Conservation (phyloP, 257 asterid genomes). For the Jasminum sambac region DNA sequence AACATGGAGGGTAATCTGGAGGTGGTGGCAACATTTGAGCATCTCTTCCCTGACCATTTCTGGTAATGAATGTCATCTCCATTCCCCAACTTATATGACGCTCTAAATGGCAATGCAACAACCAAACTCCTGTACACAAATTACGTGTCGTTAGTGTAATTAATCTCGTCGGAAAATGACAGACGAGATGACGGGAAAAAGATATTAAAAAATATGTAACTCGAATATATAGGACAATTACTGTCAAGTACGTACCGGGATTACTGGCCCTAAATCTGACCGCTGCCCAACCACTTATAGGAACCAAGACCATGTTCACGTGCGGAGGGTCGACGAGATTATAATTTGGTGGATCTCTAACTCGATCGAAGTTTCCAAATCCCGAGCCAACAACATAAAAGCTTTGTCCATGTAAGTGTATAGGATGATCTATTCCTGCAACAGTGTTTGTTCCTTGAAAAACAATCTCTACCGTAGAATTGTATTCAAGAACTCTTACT, state of each 20-base stretch:
- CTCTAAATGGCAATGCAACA: conserved; percentile 61
- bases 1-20: conserved; percentile 37
- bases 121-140: conserved; percentile 51
- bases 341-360: conserved; percentile 44
- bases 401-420: conserved; percentile 77
- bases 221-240: background rate
- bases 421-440: conserved; percentile 63
- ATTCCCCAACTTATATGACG: conserved; percentile 59
- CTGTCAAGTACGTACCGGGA: conserved; percentile 48
- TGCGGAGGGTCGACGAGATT: conserved; percentile 71
- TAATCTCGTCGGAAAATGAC: background rate
- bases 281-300: conserved; percentile 60
- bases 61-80: conserved; percentile 51
- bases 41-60: conserved; percentile 31
- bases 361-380: conserved; percentile 46
- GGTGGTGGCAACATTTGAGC: conserved; percentile 54
- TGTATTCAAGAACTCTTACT: conserved; percentile 44
- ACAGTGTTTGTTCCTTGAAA: conserved; percentile 55
- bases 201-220: background rate
- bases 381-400: conserved; percentile 68
- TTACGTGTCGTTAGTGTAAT: background rate
- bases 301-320: conserved; percentile 53
- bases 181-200: background rate
- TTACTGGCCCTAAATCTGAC: conserved; percentile 64
- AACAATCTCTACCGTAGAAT: conserved; percentile 54